Percentiles rank a stretch among this genome's conserved stretches.
Evolutionary conservation across 768 basidiomycete genomes (phyloP).

Genomic region (Leccinum barrowsii): DNA sequence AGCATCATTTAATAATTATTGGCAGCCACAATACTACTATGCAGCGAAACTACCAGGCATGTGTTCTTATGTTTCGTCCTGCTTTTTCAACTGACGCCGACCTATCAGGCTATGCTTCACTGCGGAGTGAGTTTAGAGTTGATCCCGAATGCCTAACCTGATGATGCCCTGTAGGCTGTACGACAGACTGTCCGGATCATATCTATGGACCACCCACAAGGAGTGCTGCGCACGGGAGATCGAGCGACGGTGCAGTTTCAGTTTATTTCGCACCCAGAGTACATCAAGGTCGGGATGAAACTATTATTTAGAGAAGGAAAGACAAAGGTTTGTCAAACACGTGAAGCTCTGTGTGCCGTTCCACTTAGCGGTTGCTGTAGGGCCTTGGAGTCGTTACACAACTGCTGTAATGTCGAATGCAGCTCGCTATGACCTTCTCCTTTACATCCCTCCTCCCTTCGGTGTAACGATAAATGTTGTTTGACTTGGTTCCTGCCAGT

Average conservation of each 20-base stretch:
- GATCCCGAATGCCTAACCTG: neutral
- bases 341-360: neutral
- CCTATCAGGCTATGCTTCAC: conserved; percentile 78
- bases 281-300: conserved; percentile 90
- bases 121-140: conserved; percentile 59
- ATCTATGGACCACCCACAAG: conserved; percentile 88
- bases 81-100: neutral
- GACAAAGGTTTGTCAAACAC: conserved; percentile 64
- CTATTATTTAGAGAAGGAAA: conserved; percentile 92
- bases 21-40: conserved; percentile 88
- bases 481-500: neutral
- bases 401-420: conserved; percentile 41
- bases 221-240: conserved; percentile 90
- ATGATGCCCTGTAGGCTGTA: conserved; percentile 54
- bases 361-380: conserved; percentile 34
- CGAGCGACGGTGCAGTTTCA: conserved; percentile 92
- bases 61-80: conserved; percentile 12
- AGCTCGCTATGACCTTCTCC: neutral
- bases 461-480: no score
- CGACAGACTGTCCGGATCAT: conserved; percentile 90
- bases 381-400: conserved; percentile 76
- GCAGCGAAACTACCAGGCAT: conserved; percentile 89
- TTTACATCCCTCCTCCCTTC: neutral
- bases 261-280: conserved; percentile 90
- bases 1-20: conserved; percentile 3